A percentile compares a stretch with the other conserved stretches of the same genome.
These are phyloP conservation scores for Hordeum marinum DNA, from an alignment of 176 grass and related monocot genomes.

Conservation along the genomic window DNA sequence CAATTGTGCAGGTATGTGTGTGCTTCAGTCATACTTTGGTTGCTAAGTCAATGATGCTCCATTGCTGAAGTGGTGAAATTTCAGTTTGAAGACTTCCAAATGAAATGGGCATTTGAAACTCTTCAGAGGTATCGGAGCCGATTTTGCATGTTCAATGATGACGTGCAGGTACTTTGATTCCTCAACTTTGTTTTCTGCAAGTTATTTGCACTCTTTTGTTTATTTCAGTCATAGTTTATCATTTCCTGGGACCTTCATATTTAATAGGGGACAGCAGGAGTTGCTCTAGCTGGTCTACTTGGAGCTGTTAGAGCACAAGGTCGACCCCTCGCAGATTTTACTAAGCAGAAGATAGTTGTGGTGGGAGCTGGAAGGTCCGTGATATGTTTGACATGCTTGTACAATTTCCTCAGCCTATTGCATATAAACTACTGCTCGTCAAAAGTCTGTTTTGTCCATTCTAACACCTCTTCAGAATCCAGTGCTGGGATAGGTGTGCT, in stretches of 20 bases:
- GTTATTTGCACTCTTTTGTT: neutral
- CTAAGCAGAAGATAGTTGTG: slow-evolving; percentile 94
- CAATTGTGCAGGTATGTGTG: slow-evolving; percentile 76
- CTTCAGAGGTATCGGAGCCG: slow-evolving; percentile 81
- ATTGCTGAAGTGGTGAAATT: slow-evolving; percentile 16
- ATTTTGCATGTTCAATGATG: slow-evolving; percentile 99
- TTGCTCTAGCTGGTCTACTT: slow-evolving; percentile 95
- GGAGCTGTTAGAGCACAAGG: slow-evolving; percentile 92
- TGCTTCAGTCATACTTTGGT: neutral
- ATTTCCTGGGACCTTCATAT: slow-evolving; percentile 8
- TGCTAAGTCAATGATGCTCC: slow-evolving; percentile 6
- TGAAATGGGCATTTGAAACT: slow-evolving; percentile 99
- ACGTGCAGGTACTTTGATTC: slow-evolving; percentile 61
- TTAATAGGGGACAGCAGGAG: slow-evolving; percentile 87
- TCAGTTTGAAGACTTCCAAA: slow-evolving; percentile 99
- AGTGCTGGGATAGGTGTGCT: slow-evolving; percentile 99
- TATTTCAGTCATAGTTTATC: neutral
- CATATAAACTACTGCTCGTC: neutral
- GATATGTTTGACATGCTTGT: slow-evolving; percentile 26
- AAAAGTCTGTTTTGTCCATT: slow-evolving; percentile 28
- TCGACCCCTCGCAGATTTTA: slow-evolving; percentile 58
- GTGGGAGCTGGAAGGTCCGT: slow-evolving; percentile 95
- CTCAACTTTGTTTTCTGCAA: neutral
- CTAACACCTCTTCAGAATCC: slow-evolving; percentile 55
- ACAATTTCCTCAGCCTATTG: slow-evolving; percentile 1